Evolutionary conservation across 805 yeast species (phyloP), one percentile per base, ranked within the genome.

Genomic region (Saccharomycopsis babjevae): DNA sequence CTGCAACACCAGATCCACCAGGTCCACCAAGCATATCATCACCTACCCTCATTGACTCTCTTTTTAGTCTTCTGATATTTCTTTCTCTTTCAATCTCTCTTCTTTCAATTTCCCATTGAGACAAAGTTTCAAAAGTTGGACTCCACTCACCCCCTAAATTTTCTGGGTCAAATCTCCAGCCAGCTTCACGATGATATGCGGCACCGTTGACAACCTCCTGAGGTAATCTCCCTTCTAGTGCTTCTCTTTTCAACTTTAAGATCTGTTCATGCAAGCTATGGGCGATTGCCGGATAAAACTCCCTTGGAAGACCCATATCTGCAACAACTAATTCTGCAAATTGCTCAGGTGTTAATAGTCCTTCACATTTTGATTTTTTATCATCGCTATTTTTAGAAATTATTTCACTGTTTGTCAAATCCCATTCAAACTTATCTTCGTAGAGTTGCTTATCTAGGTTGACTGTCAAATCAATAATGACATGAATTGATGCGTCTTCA

Each of bases 351-450:
- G 90, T 81, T 25, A 88, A 69, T 7, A 46, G 13, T 28, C 32
- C 32, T 4, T 22, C 6, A 46, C 71, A 18, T 69, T 18, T 16
- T 42, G 28, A 38, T n/a, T 30, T 20, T 10, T 46, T 46, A 46
- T 69, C 60, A 40, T 74, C 77, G 64, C 75, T 10, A 20, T 46
- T 30, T 7, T 57, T 50, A 46, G 36, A 25, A 1, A 16, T 38
- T 1, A 71, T 65, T 42, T 69, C 59, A 40, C 75, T 78, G 64
- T 74, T 79, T 7, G 74, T 68, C 52, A 94, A 76, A 69, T 94
- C 96, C 98, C 98, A 93, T 73, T 94, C 98, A 65, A 94, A 86
- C 70, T 88, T 87, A 72, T 94, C 99, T 67, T 91, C 96, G 68
- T 85, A 91, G 50, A 92, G 79, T 67, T 85, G 85, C 69, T 88